Evolutionary conservation across 2,329 filamentous ascomycete species (phyloP).

Genomic region (Nemania sp.): DNA sequence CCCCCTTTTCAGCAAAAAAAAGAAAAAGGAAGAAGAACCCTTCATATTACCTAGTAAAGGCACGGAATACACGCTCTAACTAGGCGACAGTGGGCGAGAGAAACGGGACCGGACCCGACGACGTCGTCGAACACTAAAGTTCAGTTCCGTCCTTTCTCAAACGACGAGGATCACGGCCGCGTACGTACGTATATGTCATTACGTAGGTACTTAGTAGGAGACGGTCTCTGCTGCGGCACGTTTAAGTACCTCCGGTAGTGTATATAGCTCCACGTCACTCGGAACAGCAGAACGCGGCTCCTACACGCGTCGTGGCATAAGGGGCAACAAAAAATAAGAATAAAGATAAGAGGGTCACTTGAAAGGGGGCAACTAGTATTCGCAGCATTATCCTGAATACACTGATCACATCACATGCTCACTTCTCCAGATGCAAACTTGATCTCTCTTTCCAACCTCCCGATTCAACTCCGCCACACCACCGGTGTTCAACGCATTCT

Average conservation of each 20-base stretch:
- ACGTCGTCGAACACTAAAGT: conserved; percentile 45
- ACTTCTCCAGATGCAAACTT: background rate
- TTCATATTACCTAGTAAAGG: background rate
- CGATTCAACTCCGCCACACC: conserved; percentile 6
- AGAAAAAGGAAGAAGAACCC: too few species aligned
- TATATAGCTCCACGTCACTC: background rate
- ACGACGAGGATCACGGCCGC: too few species aligned
- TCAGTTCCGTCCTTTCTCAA: background rate
- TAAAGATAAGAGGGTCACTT: background rate
- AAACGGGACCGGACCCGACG: conserved; percentile 57
- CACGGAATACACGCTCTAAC: conserved; percentile 34
- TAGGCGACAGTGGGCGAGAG: conserved; percentile 57
- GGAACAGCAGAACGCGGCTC: background rate
- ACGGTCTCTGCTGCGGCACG: too few species aligned
- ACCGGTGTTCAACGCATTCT: conserved; percentile 1
- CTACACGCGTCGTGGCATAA: too few species aligned
- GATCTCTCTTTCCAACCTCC: conserved; percentile 1
- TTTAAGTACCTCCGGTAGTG: background rate
- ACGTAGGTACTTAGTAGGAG: too few species aligned
- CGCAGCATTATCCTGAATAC: conserved; percentile 12
- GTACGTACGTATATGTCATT: too few species aligned
- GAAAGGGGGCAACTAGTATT: background rate
- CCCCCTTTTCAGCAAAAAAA: too few species aligned
- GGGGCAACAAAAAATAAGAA: background rate
- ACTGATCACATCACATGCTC: conserved; percentile 1